Evolutionary conservation across 768 basidiomycete genomes (phyloP).

Genomic region (Lactifluus hygrophoroides): DNA sequence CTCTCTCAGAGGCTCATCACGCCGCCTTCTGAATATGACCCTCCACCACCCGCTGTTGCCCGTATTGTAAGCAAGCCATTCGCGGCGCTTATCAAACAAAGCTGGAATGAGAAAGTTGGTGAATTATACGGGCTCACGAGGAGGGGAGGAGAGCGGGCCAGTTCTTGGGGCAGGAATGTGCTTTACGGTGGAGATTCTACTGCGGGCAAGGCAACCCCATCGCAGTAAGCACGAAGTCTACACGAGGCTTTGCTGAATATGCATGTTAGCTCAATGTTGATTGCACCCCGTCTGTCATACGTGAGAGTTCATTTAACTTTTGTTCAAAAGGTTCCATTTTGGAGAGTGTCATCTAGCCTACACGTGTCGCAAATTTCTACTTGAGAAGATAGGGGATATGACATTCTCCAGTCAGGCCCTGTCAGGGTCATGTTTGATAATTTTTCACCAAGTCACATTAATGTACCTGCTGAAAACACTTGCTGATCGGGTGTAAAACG

Average conservation of each 20-base stretch:
- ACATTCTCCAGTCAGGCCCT: background rate
- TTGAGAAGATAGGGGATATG: background rate
- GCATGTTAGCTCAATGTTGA: background rate
- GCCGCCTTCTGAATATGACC: conserved; percentile 5
- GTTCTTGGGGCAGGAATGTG: conserved; percentile 38
- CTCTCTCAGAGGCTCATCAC: conserved; percentile 10
- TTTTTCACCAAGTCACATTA: background rate
- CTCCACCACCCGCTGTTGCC: conserved; percentile 16
- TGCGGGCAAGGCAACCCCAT: conserved; percentile 1
- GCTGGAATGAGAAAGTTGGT: conserved; percentile 17
- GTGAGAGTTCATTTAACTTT: background rate
- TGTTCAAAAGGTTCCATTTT: background rate
- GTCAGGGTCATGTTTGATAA: background rate
- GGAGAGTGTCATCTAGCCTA: background rate
- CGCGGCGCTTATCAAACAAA: conserved; percentile 11
- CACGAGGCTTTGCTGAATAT: background rate
- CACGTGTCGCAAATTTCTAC: background rate
- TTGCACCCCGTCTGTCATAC: background rate
- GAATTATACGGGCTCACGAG: conserved; percentile 10
- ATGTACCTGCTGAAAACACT: background rate
- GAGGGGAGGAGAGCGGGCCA: conserved; percentile 6
- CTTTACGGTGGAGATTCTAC: conserved; percentile 33
- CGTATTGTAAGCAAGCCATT: conserved; percentile 14
- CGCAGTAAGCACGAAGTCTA: background rate
- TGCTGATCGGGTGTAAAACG: background rate